Evolutionary conservation across 352 stramenopile genomes (phyloP).

Genomic region (Globisporangium radiosum): DNA sequence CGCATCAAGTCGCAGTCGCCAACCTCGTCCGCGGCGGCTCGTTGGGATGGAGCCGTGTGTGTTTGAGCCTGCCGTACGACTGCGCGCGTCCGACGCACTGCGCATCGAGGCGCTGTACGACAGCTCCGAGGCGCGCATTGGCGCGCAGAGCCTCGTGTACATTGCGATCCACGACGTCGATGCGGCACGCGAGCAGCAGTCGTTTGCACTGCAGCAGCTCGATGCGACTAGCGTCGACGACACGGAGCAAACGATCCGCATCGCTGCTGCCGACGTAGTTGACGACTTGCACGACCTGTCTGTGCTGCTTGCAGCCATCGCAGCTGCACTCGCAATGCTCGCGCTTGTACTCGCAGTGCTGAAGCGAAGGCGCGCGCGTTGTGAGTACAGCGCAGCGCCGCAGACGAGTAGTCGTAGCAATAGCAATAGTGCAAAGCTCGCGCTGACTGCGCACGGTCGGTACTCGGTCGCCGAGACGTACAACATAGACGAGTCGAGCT

Average conservation of each 20-base stretch:
- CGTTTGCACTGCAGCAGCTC: background rate
- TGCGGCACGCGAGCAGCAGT: background rate
- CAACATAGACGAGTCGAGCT: background rate
- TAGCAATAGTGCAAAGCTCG: background rate
- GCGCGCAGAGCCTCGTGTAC: conserved; percentile 7
- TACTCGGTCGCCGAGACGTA: background rate
- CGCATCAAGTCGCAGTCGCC: background rate
- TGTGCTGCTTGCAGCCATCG: background rate
- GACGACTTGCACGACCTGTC: conserved; percentile 6
- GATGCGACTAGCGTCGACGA: background rate
- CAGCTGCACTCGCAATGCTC: background rate
- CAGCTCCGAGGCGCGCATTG: conserved; percentile 8
- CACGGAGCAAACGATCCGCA: conserved; percentile 1
- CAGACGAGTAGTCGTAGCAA: no score
- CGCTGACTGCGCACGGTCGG: background rate
- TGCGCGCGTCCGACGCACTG: conserved; percentile 1
- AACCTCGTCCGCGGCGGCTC: background rate
- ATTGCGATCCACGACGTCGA: conserved; percentile 8
- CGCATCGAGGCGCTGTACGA: conserved; percentile 10
- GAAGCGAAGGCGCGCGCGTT: background rate
- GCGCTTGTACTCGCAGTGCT: background rate
- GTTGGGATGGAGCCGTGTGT: conserved; percentile 6
- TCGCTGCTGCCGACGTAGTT: conserved; percentile 4
- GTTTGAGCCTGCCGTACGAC: background rate
- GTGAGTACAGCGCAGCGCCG: background rate